These are phyloP conservation scores for Leptodontidium sp. DNA, from an alignment of 2,329 filamentous ascomycete genomes.

Conservation along the genomic window DNA sequence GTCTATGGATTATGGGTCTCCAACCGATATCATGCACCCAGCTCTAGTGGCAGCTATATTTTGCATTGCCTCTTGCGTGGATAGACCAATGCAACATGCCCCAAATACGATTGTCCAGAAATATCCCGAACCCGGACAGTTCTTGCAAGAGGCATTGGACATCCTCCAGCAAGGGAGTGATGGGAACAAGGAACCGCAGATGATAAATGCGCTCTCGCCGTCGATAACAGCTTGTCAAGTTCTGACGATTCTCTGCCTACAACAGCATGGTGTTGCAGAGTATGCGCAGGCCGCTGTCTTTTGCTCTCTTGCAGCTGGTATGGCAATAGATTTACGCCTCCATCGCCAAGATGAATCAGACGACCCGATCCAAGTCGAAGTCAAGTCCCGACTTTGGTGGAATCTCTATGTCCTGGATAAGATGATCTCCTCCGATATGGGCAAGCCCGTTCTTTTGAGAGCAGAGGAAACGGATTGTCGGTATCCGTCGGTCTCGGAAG, in stretches of 20 bases:
- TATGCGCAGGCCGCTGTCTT: slow-evolving; percentile 44
- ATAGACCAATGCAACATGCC: slow-evolving; percentile 32
- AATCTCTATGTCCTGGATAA: slow-evolving; percentile 46
- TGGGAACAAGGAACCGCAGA: slow-evolving; percentile 15
- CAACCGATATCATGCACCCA: slow-evolving; percentile 39
- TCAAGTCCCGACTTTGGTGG: slow-evolving; percentile 46
- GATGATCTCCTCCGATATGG: slow-evolving; percentile 44
- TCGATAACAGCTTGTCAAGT: slow-evolving; percentile 44
- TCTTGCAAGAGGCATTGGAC: slow-evolving; percentile 40
- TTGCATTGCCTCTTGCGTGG: slow-evolving; percentile 43
- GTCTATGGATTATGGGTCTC: slow-evolving; percentile 25
- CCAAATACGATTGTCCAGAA: slow-evolving; percentile 27
- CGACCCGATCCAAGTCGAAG: slow-evolving; percentile 40
- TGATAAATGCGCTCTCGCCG: slow-evolving; percentile 38
- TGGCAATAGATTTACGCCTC: slow-evolving; percentile 45
- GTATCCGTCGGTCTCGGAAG: slow-evolving; percentile 42
- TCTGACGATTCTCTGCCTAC: slow-evolving; percentile 42
- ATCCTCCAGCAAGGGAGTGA: slow-evolving; percentile 31
- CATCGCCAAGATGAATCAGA: slow-evolving; percentile 38
- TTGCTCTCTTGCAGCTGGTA: slow-evolving; percentile 41
- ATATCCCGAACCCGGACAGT: slow-evolving; percentile 36
- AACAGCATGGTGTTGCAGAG: slow-evolving; percentile 45
- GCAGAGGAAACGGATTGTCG: slow-evolving; percentile 43
- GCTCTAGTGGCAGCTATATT: slow-evolving; percentile 42
- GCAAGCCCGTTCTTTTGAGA: slow-evolving; percentile 41